Evolutionary conservation across 352 stramenopile species (phyloP), one percentile per base, ranked within the genome.

Genomic region (Phytophthora nicotianae): DNA sequence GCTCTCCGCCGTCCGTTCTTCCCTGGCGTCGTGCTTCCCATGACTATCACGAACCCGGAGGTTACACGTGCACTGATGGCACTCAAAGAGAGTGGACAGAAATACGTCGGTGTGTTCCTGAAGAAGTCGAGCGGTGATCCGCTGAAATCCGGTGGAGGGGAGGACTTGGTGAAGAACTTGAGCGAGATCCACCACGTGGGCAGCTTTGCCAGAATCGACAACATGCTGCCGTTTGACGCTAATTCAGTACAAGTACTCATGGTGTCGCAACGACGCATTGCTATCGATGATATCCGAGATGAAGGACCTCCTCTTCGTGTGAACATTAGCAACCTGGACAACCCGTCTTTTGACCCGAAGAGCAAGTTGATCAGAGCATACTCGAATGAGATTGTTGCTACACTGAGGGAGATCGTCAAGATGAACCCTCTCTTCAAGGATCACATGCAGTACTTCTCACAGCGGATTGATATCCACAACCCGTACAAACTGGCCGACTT

Each of bases 401-500:
- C 95, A 21, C 85, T 99, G 68, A 89, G 97, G 23, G 96, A 99
- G 65, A 90, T 99, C 33, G 91, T 99, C 21, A 97, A 98, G 68
- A 73, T 98, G 55, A 99, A 99, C 74, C 95, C 96, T 19, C 66
- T 99, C 13, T 98, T 99, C 62, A 97, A 98, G 60, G 97, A 99
- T 67, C 96, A 99, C 74, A 97, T 99, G 54, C 89, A 98, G 63
- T 98, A 98, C 67, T 99, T 99, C 68, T 96, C 92, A 24, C 92
- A 98, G 71, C 75, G 91, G 17, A 86, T 98, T 35, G 93, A 98
- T 66, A 93, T 97, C 21, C 90, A 97, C 70, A 97, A 99, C 78
- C 96, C 97, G 6, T 99, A 98, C 80, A 96, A 97, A 57, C 72
- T 99, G n/a, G 96, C 97, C 0, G 97, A 99, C 72, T 99, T 99